These are phyloP conservation scores for Colletotrichum spinosum DNA, from an alignment of 2,329 filamentous ascomycete genomes.

Conservation along the genomic window DNA sequence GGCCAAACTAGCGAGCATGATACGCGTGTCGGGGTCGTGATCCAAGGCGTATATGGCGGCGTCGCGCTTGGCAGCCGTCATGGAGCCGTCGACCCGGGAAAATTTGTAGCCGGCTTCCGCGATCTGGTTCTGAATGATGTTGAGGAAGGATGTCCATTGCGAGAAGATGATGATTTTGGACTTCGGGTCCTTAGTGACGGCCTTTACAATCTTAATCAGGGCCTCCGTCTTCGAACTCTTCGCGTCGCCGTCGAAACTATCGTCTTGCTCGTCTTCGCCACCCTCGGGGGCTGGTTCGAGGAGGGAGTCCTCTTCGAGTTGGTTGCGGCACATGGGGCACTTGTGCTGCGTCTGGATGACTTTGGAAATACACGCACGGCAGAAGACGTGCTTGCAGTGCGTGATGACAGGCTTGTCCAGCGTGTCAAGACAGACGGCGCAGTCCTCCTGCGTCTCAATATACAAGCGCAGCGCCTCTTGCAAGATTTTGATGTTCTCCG, in stretches of 20 bases:
- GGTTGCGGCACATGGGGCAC: slow-evolving; percentile 86
- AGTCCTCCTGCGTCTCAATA: slow-evolving; percentile 85
- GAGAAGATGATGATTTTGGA: slow-evolving; percentile 81
- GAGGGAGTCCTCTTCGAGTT: slow-evolving; percentile 68
- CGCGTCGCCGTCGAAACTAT: slow-evolving; percentile 69
- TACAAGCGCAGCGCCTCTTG: slow-evolving; percentile 81
- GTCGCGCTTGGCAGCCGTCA: slow-evolving; percentile 79
- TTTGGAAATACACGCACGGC: slow-evolving; percentile 77
- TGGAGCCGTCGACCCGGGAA: slow-evolving; percentile 83
- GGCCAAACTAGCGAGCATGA: slow-evolving; percentile 84
- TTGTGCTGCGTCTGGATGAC: slow-evolving; percentile 81
- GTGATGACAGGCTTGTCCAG: slow-evolving; percentile 84
- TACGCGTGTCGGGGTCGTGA: slow-evolving; percentile 72
- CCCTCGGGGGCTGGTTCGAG: slow-evolving; percentile 74
- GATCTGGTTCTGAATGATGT: slow-evolving; percentile 78
- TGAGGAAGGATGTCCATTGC: slow-evolving; percentile 82
- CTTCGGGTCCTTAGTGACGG: slow-evolving; percentile 70
- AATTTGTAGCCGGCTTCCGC: slow-evolving; percentile 69
- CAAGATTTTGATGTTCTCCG: slow-evolving; percentile 77
- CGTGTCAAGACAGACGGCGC: slow-evolving; percentile 82
- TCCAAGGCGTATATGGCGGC: slow-evolving; percentile 75
- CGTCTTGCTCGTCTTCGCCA: slow-evolving; percentile 54
- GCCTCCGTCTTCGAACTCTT: slow-evolving; percentile 88
- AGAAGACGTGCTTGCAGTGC: slow-evolving; percentile 85
- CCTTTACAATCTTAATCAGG: slow-evolving; percentile 78